Conservation (phyloP, 2,329 filamentous ascomycete species). For the Trichoderma arundinaceum region DNA sequence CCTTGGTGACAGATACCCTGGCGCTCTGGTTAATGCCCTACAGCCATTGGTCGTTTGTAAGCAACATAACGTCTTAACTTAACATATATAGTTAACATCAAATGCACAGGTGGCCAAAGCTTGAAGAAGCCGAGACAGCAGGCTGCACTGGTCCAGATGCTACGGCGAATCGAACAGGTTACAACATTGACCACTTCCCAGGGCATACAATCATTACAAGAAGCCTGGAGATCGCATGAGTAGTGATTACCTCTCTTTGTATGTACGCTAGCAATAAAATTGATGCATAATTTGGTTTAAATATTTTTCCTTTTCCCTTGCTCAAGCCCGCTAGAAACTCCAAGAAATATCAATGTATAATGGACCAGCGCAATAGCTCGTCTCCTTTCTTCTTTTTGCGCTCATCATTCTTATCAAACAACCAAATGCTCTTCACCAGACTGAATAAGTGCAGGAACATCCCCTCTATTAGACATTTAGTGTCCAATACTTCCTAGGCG, state of each 20-base stretch:
- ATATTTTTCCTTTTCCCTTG: too few relatives aligned
- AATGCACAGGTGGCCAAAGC: neutral
- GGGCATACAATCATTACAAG: conserved; percentile 5
- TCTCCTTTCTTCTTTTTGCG: too few relatives aligned
- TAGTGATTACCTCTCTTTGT: neutral
- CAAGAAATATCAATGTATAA: too few relatives aligned
- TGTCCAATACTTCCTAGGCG: too few relatives aligned
- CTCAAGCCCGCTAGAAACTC: too few relatives aligned
- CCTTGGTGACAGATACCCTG: conserved; percentile 4
- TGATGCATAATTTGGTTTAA: too few relatives aligned
- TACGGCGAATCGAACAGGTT: conserved; percentile 4
- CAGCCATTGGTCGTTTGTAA: conserved; percentile 10
- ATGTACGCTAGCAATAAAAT: neutral
- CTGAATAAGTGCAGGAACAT: too few relatives aligned
- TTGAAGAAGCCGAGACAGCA: conserved; percentile 6
- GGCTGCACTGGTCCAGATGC: neutral
- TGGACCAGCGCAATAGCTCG: too few relatives aligned
- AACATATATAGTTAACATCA: neutral
- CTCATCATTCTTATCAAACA: too few relatives aligned
- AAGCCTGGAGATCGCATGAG: neutral
- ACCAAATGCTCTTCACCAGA: too few relatives aligned
- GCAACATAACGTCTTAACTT: neutral
- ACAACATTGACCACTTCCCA: conserved; percentile 1
- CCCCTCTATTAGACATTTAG: too few relatives aligned
- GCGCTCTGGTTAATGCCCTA: conserved; percentile 2